Base-by-base conservation (phyloP, 2,329 filamentous ascomycete species). In the Ophioceras dolichostomum region DNA sequence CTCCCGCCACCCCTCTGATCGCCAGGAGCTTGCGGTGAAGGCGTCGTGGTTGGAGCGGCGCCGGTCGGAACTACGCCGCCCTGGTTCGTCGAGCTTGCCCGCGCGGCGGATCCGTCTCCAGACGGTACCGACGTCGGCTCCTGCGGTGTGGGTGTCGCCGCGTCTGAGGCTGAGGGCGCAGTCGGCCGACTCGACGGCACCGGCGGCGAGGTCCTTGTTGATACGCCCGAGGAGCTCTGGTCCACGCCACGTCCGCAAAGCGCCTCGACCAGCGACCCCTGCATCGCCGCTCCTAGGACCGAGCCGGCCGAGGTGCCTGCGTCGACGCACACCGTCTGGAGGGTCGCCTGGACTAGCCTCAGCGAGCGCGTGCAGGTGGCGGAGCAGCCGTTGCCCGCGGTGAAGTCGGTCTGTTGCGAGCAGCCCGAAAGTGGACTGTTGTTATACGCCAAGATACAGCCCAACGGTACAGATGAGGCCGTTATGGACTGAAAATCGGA, bases 321-420 rank as follows among this genome's bases (percentile, higher is more conserved):
- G 38, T 85, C 81, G 4, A 80, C 80, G 51, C 89, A 89, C 57
- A 81, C 74, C 30, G 69, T 62, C 34, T 73, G 69, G 27, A 82
- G 71, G 22, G 79, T 82, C 47, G 88, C 79, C 34, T 82, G 78
- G 55, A 93, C 78, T 34, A 91, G 67, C 46, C 85, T 75, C 22
- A 95, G 84, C 38, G 82, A 56, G 7, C 42, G 41, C 29, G 49
- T 50, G 43, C 65, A 68, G 4, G 38, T 40, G 4, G 40, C 27
- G 13, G 64, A 65, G 47, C 65, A 68, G 2, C 45, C 45, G 10
- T 43, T 51, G 26, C 52, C 54, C 3, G 22, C 30, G 6, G 41
- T 43, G 19, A 65, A 65, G 44, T 67, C 64, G 38, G 38, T 20
- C 4, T 19, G 32, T 8, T 39, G 36, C 4, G 37, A 34, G 47